These are phyloP conservation scores for Fallopia convolvulus DNA, from an alignment of 148 eudicot species.

Conservation along the genomic window DNA sequence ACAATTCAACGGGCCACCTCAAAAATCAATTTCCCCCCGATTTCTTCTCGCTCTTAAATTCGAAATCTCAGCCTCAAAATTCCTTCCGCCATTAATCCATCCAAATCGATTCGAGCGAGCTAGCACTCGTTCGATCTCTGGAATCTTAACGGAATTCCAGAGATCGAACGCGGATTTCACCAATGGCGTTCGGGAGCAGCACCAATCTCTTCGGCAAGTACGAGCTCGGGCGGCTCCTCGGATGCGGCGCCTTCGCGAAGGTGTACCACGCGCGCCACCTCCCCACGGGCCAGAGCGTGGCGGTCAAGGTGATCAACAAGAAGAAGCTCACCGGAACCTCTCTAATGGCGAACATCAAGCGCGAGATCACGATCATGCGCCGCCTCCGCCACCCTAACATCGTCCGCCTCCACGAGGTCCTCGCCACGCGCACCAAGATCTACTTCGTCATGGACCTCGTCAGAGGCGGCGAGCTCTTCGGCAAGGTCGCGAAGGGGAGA, in stretches of 20 bases:
- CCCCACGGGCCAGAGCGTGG: slow-evolving; percentile 46
- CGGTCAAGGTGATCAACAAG: slow-evolving; percentile 50
- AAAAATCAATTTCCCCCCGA: not conserved
- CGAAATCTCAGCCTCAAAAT: not conserved
- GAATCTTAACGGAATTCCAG: slow-evolving; percentile 7
- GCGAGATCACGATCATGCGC: slow-evolving; percentile 61
- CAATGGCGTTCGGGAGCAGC: not conserved
- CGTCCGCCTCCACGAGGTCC: slow-evolving; percentile 48
- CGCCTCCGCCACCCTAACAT: slow-evolving; percentile 50
- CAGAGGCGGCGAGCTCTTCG: slow-evolving; percentile 69
- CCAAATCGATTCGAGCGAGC: not conserved
- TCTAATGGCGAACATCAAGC: slow-evolving; percentile 30
- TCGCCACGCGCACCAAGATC: slow-evolving; percentile 54
- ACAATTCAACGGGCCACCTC: not conserved
- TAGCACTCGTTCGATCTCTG: slow-evolving; percentile 8
- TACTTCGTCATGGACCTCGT: slow-evolving; percentile 65
- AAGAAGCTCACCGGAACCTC: slow-evolving; percentile 23
- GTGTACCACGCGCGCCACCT: slow-evolving; percentile 58
- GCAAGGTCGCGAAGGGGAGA: slow-evolving; percentile 38
- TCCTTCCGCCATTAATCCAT: not conserved
- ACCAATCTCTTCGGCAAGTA: slow-evolving; percentile 38
- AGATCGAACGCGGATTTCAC: not conserved
- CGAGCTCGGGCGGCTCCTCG: slow-evolving; percentile 54
- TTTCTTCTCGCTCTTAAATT: not conserved
- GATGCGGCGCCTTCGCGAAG: slow-evolving; percentile 63